Evolutionary conservation across 2,329 filamentous ascomycete species (phyloP).

Genomic region (Chaetomiaceae sp.): DNA sequence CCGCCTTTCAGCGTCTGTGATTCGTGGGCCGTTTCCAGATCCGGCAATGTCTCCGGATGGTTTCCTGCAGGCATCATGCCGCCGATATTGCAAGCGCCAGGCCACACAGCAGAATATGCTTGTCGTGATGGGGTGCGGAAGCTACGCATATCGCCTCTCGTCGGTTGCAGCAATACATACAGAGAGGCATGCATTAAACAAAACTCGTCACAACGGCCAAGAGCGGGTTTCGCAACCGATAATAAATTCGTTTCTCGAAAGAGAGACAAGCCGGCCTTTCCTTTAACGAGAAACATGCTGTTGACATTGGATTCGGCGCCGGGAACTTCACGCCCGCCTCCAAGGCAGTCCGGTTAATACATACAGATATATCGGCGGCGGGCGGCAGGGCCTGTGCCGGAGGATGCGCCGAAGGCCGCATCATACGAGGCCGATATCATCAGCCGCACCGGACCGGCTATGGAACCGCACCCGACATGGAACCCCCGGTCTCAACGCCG

Average conservation of each 20-base stretch:
- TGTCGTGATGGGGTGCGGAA: too few species aligned
- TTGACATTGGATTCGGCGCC: too few species aligned
- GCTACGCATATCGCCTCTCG: too few species aligned
- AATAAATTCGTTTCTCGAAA: too few species aligned
- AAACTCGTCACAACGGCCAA: too few species aligned
- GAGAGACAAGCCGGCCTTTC: too few species aligned
- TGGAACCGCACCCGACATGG: background rate
- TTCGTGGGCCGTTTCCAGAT: conserved; percentile 9
- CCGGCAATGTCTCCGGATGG: conserved; percentile 11
- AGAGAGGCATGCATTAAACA: too few species aligned
- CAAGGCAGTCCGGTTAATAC: background rate
- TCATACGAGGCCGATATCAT: background rate
- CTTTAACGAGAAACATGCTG: too few species aligned
- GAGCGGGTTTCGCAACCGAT: too few species aligned
- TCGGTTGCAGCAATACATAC: too few species aligned
- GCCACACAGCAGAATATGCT: too few species aligned
- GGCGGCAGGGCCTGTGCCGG: background rate
- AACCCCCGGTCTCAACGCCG: background rate
- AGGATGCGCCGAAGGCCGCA: background rate
- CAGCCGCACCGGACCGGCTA: conserved; percentile 1
- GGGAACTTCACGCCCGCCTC: too few species aligned
- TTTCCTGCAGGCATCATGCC: conserved; percentile 2
- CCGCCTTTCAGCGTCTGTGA: background rate
- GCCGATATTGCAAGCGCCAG: background rate
- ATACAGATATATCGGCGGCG: background rate